phyloP scores from a whole-genome alignment of 495 filamentous ascomycete genomes.

The Lichina pygmaea region DNA sequence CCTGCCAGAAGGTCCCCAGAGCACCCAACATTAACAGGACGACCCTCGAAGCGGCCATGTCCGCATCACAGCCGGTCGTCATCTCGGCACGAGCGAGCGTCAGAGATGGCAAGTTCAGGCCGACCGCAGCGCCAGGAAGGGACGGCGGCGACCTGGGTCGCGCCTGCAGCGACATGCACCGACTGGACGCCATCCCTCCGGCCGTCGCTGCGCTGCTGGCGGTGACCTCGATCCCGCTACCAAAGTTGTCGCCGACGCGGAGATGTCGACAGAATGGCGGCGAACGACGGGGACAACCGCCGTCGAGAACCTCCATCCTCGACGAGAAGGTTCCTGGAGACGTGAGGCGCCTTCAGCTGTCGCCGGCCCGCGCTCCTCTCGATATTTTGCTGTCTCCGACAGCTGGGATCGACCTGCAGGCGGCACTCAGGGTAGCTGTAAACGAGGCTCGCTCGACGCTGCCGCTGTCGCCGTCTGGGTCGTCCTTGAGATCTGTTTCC shows the following conservation, averaged over 20 bases:
- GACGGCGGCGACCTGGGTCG: background rate
- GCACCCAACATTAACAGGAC: too few species aligned
- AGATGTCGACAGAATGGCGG: background rate
- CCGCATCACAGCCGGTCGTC: too few species aligned
- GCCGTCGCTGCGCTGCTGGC: conserved; percentile 18
- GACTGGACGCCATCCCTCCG: conserved; percentile 12
- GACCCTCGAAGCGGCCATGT: too few species aligned
- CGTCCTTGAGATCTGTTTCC: conserved; percentile 20
- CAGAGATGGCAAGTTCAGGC: too few species aligned
- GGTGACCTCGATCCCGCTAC: conserved; percentile 15
- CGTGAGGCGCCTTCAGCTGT: conserved; percentile 1
- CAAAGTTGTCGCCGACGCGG: conserved; percentile 4
- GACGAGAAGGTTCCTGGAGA: background rate
- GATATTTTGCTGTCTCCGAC: conserved; percentile 12
- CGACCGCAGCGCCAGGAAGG: too few species aligned
- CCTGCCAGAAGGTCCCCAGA: too few species aligned
- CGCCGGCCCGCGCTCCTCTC: conserved; percentile 9
- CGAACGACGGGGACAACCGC: background rate
- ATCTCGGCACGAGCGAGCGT: too few species aligned
- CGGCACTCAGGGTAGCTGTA: background rate
- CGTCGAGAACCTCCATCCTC: conserved; percentile 1
- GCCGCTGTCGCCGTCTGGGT: background rate
- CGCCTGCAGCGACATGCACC: conserved; percentile 5
- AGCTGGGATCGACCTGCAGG: conserved; percentile 9
- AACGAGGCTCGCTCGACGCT: background rate